Percentiles rank a stretch among this genome's conserved stretches.
These are phyloP conservation scores for Rhododendron ovatum DNA, from an alignment of 148 eudicot genomes.

Conservation along the genomic window DNA sequence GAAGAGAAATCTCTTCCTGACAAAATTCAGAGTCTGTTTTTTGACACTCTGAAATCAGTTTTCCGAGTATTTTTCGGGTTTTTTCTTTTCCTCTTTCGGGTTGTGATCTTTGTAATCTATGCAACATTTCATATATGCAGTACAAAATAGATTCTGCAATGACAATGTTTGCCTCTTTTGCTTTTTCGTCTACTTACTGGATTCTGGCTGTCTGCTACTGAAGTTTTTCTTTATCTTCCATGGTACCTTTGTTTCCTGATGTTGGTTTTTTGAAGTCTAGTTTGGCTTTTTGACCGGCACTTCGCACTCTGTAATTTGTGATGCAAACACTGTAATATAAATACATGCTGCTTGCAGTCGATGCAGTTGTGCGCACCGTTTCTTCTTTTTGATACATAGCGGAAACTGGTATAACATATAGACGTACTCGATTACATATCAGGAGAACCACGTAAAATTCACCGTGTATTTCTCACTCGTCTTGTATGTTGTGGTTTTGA, in stretches of 20 bases:
- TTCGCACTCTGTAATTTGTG: no score
- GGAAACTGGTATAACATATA: no score
- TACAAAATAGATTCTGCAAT: slow-evolving; percentile 14
- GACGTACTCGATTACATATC: no score
- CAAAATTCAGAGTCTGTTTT: not conserved
- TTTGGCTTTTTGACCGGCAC: not conserved
- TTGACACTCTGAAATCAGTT: not conserved
- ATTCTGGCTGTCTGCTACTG: not conserved
- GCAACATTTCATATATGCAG: slow-evolving; percentile 6
- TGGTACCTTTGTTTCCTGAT: not conserved
- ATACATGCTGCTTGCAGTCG: no score
- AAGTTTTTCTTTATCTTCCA: not conserved
- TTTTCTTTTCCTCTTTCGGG: slow-evolving; percentile 21
- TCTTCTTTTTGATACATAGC: no score
- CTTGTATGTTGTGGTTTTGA: no score
- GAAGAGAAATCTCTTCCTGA: slow-evolving; percentile 19
- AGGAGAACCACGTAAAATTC: no score
- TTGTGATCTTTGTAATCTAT: slow-evolving; percentile 6
- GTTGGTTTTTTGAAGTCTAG: not conserved
- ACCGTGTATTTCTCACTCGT: no score
- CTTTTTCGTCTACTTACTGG: not conserved
- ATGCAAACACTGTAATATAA: no score
- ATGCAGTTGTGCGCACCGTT: no score
- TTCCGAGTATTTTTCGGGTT: not conserved
- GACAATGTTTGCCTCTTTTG: not conserved